Conservation (phyloP, 306 rosid genomes). For the Acmispon strigosus region DNA sequence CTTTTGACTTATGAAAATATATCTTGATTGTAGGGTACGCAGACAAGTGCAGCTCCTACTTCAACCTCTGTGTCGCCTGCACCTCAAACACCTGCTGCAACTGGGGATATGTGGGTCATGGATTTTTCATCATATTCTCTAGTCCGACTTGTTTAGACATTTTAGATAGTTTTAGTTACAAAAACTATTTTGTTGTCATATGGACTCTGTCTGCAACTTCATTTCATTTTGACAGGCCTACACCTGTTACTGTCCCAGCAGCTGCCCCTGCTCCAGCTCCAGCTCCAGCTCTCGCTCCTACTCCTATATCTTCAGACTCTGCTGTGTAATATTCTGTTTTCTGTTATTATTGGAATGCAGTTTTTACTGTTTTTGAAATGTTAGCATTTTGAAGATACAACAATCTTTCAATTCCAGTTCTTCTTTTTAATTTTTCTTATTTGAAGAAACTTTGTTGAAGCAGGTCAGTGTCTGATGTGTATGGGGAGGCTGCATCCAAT, state of each 20-base stretch:
- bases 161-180: too few species aligned
- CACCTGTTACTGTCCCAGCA: neutral
- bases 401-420: neutral
- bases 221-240: slow-evolving; percentile 34
- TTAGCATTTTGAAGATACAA: neutral
- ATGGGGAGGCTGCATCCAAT: slow-evolving; percentile 73
- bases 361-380: neutral
- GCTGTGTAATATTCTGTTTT: slow-evolving; percentile 27
- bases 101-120: slow-evolving; percentile 36
- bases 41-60: slow-evolving; percentile 38
- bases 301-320: slow-evolving; percentile 17
- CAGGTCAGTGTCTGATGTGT: slow-evolving; percentile 49
- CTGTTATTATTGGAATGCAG: neutral
- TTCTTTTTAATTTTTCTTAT: neutral
- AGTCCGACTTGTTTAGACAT: too few species aligned
- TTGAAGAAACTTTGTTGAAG: slow-evolving; percentile 13
- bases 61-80: slow-evolving; percentile 22
- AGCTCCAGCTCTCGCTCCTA: neutral
- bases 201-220: neutral
- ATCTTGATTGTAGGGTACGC: slow-evolving; percentile 19
- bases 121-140: too few species aligned
- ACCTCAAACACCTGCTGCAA: slow-evolving; percentile 31
- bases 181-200: too few species aligned
- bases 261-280: neutral
- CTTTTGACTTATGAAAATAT: neutral